These are phyloP conservation scores for Lachancea lanzarotensis DNA, from an alignment of 805 yeast genomes.

Conservation along the genomic window DNA sequence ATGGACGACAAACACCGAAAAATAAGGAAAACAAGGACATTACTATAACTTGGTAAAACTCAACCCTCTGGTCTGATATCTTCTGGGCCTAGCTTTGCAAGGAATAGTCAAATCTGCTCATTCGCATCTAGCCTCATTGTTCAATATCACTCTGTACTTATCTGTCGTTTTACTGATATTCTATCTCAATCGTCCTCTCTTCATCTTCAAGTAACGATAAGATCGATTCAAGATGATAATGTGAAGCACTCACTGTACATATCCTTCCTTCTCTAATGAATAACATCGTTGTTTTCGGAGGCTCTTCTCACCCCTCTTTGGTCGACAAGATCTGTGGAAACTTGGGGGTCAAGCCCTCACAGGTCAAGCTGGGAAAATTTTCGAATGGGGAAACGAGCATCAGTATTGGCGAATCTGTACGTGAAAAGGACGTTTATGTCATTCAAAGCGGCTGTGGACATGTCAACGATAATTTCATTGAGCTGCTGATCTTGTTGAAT, in stretches of 20 bases:
- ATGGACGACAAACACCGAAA: too few species aligned
- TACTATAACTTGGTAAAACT: too few species aligned
- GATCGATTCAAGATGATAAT: too few species aligned
- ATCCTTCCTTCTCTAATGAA: slow-evolving; percentile 42
- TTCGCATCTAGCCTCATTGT: neutral
- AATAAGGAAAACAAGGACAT: too few species aligned
- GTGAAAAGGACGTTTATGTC: slow-evolving; percentile 94
- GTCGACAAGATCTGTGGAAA: slow-evolving; percentile 70
- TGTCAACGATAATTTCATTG: slow-evolving; percentile 82
- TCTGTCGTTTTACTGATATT: neutral
- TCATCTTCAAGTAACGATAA: too few species aligned
- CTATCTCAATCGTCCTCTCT: too few species aligned
- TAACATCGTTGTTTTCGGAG: slow-evolving; percentile 83
- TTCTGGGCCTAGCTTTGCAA: too few species aligned
- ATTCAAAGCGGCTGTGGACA: slow-evolving; percentile 81
- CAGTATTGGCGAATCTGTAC: slow-evolving; percentile 76
- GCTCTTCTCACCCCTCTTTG: slow-evolving; percentile 79
- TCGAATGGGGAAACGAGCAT: slow-evolving; percentile 94
- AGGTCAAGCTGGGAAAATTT: slow-evolving; percentile 55
- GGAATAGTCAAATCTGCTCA: neutral
- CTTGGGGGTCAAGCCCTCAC: slow-evolving; percentile 67
- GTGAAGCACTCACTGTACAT: too few species aligned
- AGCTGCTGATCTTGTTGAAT: slow-evolving; percentile 73
- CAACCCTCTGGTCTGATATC: too few species aligned
- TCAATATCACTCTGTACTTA: neutral